Base-by-base conservation (phyloP, 2,329 filamentous ascomycete genomes). In the Microascus cirrosus region DNA sequence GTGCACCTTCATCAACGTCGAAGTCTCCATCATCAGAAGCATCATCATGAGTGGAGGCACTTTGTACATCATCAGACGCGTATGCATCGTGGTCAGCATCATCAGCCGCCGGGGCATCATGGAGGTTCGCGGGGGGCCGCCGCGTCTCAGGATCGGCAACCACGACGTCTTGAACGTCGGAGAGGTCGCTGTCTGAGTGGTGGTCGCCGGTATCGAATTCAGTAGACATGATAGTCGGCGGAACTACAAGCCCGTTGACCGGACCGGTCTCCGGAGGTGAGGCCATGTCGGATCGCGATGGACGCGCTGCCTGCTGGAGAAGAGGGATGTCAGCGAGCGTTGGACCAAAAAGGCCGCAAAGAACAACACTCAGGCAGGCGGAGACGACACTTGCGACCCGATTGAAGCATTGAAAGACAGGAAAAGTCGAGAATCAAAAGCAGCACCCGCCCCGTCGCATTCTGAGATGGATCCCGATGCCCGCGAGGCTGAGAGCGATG, bases 171-270 rank as follows among this genome's bases (percentile, higher is more conserved):
- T 82, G 80, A 64, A 82, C 77, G 66, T 95, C 87, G 65, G 89
- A 91, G 60, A 87, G 78, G 65, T 91, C 89, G 77, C 84, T 90
- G 65, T 90, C 89, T 72, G 81, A 87, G 63, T 79, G 79, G 61
- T 79, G 66, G 59, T 60, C 61, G 34, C 52, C 56, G 53, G 56
- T 53, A 34, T 61, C 60, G 39, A 61, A 59, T 51, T 60, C 54
- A 25, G 54, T 53, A 10, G 54, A 56, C 51, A 54, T 54, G 28
- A 51, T 4, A 20, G 45, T 39, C 36, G 54, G 42, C 64, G 82
- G 79, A 68, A 82, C 81, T 65, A 76, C 68, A 71, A 85, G 81
- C 68, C 86, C 87, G 73, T 90, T 89, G 67, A 80, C 77, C 68
- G 83, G 77, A 73, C 82, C 78, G 64, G 75, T 73, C 72, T 84